Conservation (phyloP, 768 basidiomycete species). For the Naganishia randhawae region DNA sequence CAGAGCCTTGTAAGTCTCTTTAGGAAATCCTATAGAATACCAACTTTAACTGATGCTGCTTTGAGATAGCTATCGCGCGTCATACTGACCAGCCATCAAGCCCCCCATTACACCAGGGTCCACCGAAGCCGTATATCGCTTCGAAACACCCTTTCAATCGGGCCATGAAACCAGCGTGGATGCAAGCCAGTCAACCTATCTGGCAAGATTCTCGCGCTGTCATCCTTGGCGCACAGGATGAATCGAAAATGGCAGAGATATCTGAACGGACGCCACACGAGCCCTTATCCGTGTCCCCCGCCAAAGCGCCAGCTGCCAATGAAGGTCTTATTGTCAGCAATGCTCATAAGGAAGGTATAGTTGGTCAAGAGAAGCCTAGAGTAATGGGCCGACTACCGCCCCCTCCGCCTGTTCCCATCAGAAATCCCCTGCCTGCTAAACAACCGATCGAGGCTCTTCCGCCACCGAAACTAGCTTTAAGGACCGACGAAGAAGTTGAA, state of each 20-base stretch:
- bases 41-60: not conserved
- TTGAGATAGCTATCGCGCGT: not conserved
- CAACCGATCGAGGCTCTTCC: not conserved
- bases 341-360: not conserved
- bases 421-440: slow-evolving; percentile 6
- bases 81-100: not conserved
- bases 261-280: not conserved
- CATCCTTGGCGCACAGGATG: not conserved
- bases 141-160: slow-evolving; percentile 28
- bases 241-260: not conserved
- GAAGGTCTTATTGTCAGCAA: not conserved
- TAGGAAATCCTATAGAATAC: not conserved
- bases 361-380: not conserved
- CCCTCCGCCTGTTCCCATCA: slow-evolving; percentile 1
- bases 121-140: slow-evolving; percentile 6
- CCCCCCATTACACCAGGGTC: not conserved
- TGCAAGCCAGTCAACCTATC: slow-evolving; percentile 14
- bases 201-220: slow-evolving; percentile 22
- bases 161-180: slow-evolving; percentile 30
- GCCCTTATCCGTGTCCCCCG: not conserved
- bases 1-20: not conserved
- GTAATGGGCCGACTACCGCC: not conserved
- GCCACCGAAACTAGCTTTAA: slow-evolving; percentile 5
- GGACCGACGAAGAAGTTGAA: not conserved
- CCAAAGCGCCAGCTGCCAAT: not conserved